Evolutionary conservation across 495 filamentous ascomycete species (phyloP).

Genomic region (Neurospora africana): DNA sequence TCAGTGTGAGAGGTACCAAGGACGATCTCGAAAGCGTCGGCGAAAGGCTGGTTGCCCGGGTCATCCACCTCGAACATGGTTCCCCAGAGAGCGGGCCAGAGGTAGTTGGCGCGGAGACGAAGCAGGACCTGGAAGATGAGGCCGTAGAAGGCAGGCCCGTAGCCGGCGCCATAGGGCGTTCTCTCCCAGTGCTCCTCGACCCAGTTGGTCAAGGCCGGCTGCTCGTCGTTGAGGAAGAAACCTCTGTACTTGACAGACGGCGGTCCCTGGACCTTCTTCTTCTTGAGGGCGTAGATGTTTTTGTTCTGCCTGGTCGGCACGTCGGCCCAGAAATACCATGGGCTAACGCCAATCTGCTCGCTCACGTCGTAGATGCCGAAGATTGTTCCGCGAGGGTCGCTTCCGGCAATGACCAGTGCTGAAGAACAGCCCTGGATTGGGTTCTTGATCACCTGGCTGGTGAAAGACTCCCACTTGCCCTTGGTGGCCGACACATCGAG

Average conservation of each 20-base stretch:
- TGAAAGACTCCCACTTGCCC: conserved; percentile 63
- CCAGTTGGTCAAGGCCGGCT: conserved; percentile 62
- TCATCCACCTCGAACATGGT: conserved; percentile 65
- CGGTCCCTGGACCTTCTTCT: conserved; percentile 45
- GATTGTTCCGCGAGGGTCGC: conserved; percentile 59
- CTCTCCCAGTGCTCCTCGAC: conserved; percentile 37
- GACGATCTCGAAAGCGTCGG: conserved; percentile 63
- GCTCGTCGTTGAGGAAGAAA: conserved; percentile 73
- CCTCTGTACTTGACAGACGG: conserved; percentile 66
- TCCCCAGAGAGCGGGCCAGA: conserved; percentile 66
- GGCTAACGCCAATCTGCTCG: conserved; percentile 67
- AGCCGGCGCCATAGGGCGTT: conserved; percentile 46
- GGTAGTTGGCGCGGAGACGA: conserved; percentile 58
- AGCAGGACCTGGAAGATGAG: conserved; percentile 64
- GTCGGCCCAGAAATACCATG: conserved; percentile 71
- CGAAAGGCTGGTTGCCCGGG: conserved; percentile 51
- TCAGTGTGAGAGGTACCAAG: conserved; percentile 65
- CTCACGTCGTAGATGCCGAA: conserved; percentile 66
- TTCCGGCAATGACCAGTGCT: conserved; percentile 59
- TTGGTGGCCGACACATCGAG: conserved; percentile 44
- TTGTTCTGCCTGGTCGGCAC: conserved; percentile 44
- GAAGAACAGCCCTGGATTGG: conserved; percentile 46
- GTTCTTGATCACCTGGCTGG: conserved; percentile 45
- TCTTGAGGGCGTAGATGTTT: conserved; percentile 44
- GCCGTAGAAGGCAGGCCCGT: conserved; percentile 53